Percentiles rank a stretch among this genome's conserved stretches.
These are phyloP conservation scores for Solanum medicagineum DNA, from an alignment of 257 asterid genomes.

Conservation along the genomic window DNA sequence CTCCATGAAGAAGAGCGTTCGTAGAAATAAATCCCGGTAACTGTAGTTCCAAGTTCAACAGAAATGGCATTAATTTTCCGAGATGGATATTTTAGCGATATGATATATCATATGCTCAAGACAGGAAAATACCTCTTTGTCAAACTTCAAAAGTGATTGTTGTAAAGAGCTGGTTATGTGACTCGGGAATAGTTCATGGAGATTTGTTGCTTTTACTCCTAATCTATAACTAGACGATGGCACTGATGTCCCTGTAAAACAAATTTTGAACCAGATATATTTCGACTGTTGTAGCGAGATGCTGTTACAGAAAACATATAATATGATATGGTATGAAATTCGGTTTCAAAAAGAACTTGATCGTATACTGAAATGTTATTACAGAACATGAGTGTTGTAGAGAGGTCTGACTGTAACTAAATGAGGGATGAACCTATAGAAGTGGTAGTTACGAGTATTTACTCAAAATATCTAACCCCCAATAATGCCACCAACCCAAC, in stretches of 20 bases:
- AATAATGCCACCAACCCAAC: background rate
- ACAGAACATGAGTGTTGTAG: background rate
- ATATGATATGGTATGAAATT: background rate
- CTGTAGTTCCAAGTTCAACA: slow-evolving; percentile 25
- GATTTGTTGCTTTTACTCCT: slow-evolving; percentile 79
- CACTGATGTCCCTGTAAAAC: slow-evolving; percentile 39
- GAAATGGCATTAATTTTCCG: background rate
- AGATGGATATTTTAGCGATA: background rate
- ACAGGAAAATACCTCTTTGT: slow-evolving; percentile 48
- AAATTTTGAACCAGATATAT: slow-evolving; percentile 2
- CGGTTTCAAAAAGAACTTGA: background rate
- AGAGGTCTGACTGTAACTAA: background rate
- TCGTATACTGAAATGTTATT: background rate
- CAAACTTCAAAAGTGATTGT: slow-evolving; percentile 54
- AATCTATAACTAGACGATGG: slow-evolving; percentile 90
- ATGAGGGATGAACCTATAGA: background rate
- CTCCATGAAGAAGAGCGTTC: slow-evolving; percentile 84
- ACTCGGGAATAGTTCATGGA: slow-evolving; percentile 63
- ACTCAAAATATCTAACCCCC: background rate
- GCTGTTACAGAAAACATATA: background rate
- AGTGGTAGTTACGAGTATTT: background rate
- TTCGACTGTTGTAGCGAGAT: background rate
- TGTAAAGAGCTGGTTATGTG: slow-evolving; percentile 67
- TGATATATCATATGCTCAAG: background rate
- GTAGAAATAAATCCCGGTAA: slow-evolving; percentile 69